Base-by-base conservation (phyloP, 495 filamentous ascomycete genomes). In the Aspergillus diversus region DNA sequence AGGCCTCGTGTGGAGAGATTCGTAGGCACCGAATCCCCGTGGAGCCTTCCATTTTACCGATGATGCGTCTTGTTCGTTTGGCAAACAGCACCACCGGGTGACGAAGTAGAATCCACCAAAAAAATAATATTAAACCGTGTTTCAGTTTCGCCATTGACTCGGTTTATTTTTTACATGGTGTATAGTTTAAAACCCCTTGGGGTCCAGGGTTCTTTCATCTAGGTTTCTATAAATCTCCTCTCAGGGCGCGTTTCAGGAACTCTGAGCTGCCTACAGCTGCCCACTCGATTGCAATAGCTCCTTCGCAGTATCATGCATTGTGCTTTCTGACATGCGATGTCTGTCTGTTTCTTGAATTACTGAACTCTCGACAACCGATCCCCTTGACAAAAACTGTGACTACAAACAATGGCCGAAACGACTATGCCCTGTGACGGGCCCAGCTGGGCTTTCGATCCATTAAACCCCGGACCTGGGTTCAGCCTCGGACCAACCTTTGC, bases 401-500 rank as follows among this genome's bases (percentile, higher is more conserved):
- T 11, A 15, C 3, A 16, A 17, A 49, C 51, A 55, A 63, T 63
- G 60, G 32, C 60, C 1, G 60, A 63, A 9, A 52, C 52, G 4
- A 63, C 16, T 46, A 51, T 56, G 46, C 60, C 43, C 8, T 57
- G 31, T 39, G 53, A 56, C 35, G 39, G 35, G 42, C 27, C 60
- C 9, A n/a, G 13, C 53, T 63, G 60, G 60, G 33, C 11, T 7
- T 57, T 63, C 17, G 60, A 63, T 46, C 60, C 53, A 15, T n/a
- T 52, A 33, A 57, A 42, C 31, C 53, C 53, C 16, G 60, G 46
- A 31, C 35, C 46, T 3, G 53, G 46, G 5, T 63, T 63, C 47
- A 57, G 17, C n/a, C 46, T 57, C 11, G 60, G 57, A 13, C 43
- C 60, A 16, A 47, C 15, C 5, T 43, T 57, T 43, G 13, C 39